Conservation (phyloP, 1,139 yeast genomes). For the Arxiozyma heterogenica region DNA sequence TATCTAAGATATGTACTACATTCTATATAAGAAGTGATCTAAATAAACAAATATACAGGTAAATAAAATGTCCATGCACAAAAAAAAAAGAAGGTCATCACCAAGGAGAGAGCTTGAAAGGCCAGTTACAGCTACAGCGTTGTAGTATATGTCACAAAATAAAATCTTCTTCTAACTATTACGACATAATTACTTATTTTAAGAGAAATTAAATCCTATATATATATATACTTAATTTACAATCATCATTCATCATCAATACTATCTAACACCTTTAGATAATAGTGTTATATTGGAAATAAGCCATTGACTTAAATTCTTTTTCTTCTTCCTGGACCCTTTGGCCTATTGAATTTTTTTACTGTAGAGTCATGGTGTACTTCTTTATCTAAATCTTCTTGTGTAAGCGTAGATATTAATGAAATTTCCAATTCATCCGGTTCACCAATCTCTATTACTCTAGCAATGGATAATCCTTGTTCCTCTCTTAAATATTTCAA, state of each 20-base stretch:
- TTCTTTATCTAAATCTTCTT: constrained; percentile 12
- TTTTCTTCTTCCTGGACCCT: constrained; percentile 39
- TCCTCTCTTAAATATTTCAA: constrained; percentile 40
- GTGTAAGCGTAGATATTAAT: constrained; percentile 21
- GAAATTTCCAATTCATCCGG: constrained; percentile 49
- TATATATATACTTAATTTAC: too few species aligned
- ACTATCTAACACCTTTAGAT: background rate
- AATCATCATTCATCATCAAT: background rate
- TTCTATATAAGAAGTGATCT: too few species aligned
- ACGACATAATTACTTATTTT: too few species aligned
- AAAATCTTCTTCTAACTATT: background rate
- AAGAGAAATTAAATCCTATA: background rate
- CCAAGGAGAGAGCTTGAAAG: too few species aligned
- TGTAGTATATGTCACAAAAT: too few species aligned
- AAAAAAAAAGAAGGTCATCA: too few species aligned
- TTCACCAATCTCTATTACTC: constrained; percentile 59
- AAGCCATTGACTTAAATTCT: background rate
- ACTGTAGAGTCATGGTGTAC: constrained; percentile 14
- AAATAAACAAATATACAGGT: too few species aligned
- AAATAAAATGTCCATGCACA: too few species aligned
- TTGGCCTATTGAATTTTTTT: constrained; percentile 43
- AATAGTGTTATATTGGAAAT: background rate
- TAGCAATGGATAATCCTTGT: constrained; percentile 32
- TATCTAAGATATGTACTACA: too few species aligned
- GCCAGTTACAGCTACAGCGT: too few species aligned